Conservation (phyloP, 306 rosid species). For the Dalbergia oliveri region DNA sequence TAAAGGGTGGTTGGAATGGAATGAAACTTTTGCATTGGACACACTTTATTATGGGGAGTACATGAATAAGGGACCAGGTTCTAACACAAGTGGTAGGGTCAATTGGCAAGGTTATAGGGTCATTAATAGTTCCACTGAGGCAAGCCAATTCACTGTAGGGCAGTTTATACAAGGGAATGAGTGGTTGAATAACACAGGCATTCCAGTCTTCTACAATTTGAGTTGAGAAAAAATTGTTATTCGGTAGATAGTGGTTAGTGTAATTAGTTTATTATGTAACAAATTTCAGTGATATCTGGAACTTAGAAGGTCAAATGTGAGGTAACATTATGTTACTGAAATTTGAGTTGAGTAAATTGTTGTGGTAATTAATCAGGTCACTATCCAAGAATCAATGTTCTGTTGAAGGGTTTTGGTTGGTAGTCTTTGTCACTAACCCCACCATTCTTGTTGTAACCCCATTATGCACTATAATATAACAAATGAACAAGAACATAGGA, state of each 20-base stretch:
- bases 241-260: background rate
- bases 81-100: conserved; percentile 67
- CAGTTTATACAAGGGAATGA: conserved; percentile 64
- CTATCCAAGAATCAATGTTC: too few relatives aligned
- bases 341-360: background rate
- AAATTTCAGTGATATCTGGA: background rate
- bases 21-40: conserved; percentile 68
- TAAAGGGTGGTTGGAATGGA: conserved; percentile 89
- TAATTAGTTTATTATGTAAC: background rate
- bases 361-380: background rate
- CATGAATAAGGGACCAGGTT: conserved; percentile 72
- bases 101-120: conserved; percentile 81
- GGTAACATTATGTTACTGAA: background rate
- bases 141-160: conserved; percentile 65
- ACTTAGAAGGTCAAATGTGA: background rate
- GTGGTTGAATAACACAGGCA: conserved; percentile 68
- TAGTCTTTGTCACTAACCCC: background rate
- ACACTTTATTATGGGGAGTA: conserved; percentile 87
- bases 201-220: conserved; percentile 59
- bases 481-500: background rate
- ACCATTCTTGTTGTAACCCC: background rate
- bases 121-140: conserved; percentile 63
- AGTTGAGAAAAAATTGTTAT: background rate
- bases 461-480: background rate
- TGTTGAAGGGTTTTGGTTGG: background rate